Evolutionary conservation across 495 filamentous ascomycete genomes (phyloP).

Genomic region (Xylaria bambusicola): DNA sequence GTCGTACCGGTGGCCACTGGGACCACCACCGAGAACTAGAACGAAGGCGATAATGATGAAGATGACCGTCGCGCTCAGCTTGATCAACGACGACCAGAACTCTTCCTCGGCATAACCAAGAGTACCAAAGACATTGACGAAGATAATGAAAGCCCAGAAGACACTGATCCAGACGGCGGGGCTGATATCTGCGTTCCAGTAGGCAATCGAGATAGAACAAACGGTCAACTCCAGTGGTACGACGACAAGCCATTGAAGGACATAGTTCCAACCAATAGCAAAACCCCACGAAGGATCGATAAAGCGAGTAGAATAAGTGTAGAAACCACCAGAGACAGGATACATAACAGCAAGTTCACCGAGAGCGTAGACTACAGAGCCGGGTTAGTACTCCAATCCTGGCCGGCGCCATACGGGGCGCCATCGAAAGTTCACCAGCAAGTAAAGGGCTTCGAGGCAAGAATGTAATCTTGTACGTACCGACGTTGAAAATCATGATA

Average conservation of each 20-base stretch:
- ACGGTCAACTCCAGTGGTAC: slow-evolving; percentile 59
- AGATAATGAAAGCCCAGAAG: slow-evolving; percentile 54
- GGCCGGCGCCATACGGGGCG: background rate
- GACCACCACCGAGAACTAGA: slow-evolving; percentile 68
- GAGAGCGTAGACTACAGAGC: slow-evolving; percentile 61
- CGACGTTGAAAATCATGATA: slow-evolving; percentile 56
- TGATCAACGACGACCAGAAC: slow-evolving; percentile 55
- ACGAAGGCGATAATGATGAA: slow-evolving; percentile 75
- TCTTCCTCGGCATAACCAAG: slow-evolving; percentile 73
- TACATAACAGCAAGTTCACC: slow-evolving; percentile 75
- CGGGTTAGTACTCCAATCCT: background rate
- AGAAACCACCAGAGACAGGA: slow-evolving; percentile 62
- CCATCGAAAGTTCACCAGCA: background rate
- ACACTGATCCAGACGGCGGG: slow-evolving; percentile 69
- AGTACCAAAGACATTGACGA: slow-evolving; percentile 72
- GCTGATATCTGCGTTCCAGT: slow-evolving; percentile 54
- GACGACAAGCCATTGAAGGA: slow-evolving; percentile 63
- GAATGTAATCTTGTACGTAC: slow-evolving; percentile 26
- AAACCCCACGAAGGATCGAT: slow-evolving; percentile 81
- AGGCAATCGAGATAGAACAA: slow-evolving; percentile 56
- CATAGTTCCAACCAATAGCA: slow-evolving; percentile 84
- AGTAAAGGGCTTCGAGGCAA: background rate
- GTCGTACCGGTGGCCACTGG: slow-evolving; percentile 46
- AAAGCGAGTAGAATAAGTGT: slow-evolving; percentile 71
- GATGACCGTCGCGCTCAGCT: slow-evolving; percentile 61